These are phyloP conservation scores for Colletotrichum musae DNA, from an alignment of 2,329 filamentous ascomycete species.

Conservation along the genomic window DNA sequence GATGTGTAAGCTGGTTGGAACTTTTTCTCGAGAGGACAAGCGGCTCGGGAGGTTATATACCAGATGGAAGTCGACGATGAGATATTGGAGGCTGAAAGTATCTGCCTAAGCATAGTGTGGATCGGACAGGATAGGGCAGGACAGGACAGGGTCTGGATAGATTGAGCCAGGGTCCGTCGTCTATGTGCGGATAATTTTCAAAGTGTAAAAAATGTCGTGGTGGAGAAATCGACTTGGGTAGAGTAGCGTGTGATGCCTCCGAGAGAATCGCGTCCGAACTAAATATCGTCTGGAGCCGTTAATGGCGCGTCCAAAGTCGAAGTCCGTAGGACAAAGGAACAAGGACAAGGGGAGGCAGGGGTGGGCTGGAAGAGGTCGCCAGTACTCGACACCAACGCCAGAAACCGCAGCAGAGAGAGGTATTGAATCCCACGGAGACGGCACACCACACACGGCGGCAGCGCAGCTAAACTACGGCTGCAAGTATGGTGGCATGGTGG, in stretches of 20 bases:
- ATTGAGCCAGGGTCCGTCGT: slow-evolving; percentile 11
- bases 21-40: not conserved
- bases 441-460: not conserved
- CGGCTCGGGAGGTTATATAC: slow-evolving; percentile 31
- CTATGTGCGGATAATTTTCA: slow-evolving; percentile 7
- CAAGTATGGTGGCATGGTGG: slow-evolving; percentile 27
- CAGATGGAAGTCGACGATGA: slow-evolving; percentile 2
- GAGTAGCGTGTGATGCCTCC: not conserved
- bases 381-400: slow-evolving; percentile 26
- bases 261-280: slow-evolving; percentile 33
- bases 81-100: slow-evolving; percentile 13
- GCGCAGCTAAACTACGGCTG: not conserved
- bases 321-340: slow-evolving; percentile 3
- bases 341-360: not conserved
- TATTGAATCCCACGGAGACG: slow-evolving; percentile 13
- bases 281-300: slow-evolving; percentile 29
- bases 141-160: slow-evolving; percentile 10
- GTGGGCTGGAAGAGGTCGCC: not conserved
- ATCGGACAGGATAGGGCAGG: slow-evolving; percentile 8
- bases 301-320: slow-evolving; percentile 15
- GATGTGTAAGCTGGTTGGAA: slow-evolving; percentile 33
- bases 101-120: slow-evolving; percentile 33
- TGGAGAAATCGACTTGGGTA: slow-evolving; percentile 23
- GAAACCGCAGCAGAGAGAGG: slow-evolving; percentile 17
- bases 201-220: slow-evolving; percentile 38